These are phyloP conservation scores for Bryopsis sp. DNA, from an alignment of 139 green algal genomes.

Conservation along the genomic window DNA sequence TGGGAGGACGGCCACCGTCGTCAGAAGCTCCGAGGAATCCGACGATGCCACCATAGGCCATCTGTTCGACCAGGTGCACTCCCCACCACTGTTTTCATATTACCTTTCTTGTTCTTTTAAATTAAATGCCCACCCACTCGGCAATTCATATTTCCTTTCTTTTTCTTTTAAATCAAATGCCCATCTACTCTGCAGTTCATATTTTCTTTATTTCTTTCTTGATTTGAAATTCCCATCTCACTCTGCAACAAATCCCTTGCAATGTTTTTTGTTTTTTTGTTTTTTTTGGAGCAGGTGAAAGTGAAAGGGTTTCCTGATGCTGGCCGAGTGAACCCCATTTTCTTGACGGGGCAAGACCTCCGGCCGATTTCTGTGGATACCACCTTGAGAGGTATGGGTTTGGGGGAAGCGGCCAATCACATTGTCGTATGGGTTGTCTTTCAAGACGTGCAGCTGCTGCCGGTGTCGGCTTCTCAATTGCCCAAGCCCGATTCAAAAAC, in stretches of 20 bases:
- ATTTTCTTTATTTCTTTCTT: too few species aligned
- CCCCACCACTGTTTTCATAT: too few species aligned
- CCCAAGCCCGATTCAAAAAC: not conserved
- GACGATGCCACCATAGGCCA: not conserved
- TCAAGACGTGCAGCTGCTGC: not conserved
- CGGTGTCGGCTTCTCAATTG: not conserved
- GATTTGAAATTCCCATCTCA: too few species aligned
- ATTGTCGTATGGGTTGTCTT: slow-evolving; percentile 4
- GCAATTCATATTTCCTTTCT: too few species aligned
- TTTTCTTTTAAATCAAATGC: not conserved
- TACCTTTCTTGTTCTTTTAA: not conserved
- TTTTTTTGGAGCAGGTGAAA: not conserved
- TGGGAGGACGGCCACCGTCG: slow-evolving; percentile 6
- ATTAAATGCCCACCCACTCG: not conserved
- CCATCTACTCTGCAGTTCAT: too few species aligned
- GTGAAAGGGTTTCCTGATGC: slow-evolving; percentile 3
- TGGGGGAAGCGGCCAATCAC: not conserved
- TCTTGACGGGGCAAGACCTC: not conserved
- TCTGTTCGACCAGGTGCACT: not conserved
- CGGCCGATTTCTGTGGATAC: too few species aligned
- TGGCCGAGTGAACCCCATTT: not conserved
- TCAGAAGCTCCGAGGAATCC: not conserved
- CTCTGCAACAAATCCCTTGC: too few species aligned
- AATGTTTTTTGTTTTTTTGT: too few species aligned
- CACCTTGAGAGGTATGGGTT: too few species aligned